Percentiles rank a stretch among this genome's conserved stretches.
phyloP scores from a whole-genome alignment of 2,329 filamentous ascomycete species.

The Scedosporium aurantiacum region DNA sequence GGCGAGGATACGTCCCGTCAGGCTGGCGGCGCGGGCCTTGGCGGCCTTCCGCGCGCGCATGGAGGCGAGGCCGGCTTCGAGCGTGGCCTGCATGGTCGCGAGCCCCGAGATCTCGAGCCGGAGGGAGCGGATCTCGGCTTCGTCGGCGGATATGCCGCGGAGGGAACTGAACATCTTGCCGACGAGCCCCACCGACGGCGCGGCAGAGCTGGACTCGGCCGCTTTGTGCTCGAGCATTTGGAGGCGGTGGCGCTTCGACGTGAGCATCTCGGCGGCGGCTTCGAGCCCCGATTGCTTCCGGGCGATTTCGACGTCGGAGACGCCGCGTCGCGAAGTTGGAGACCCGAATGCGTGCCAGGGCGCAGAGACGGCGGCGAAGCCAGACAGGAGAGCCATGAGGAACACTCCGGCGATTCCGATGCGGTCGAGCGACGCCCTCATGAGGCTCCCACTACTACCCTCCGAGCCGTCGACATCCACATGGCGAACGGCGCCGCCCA shows the following conservation, averaged over 20 bases:
- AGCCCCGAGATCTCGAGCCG: slow-evolving; percentile 69
- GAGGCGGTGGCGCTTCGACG: slow-evolving; percentile 62
- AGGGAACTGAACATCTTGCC: slow-evolving; percentile 64
- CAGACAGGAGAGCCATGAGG: slow-evolving; percentile 77
- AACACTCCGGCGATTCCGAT: slow-evolving; percentile 79
- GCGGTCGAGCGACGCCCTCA: slow-evolving; percentile 49
- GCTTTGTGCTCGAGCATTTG: slow-evolving; percentile 57
- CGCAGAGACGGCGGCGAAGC: slow-evolving; percentile 78
- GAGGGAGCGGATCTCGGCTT: slow-evolving; percentile 48
- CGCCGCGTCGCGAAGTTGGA: slow-evolving; percentile 31
- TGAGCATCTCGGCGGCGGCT: slow-evolving; percentile 68
- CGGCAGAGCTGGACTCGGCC: slow-evolving; percentile 26
- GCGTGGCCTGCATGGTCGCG: slow-evolving; percentile 62
- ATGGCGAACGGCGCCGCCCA: slow-evolving; percentile 40
- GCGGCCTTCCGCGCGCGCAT: slow-evolving; percentile 53
- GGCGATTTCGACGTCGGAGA: slow-evolving; percentile 63
- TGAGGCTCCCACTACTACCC: slow-evolving; percentile 13
- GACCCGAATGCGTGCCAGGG: slow-evolving; percentile 70
- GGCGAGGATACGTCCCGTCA: slow-evolving; percentile 52
- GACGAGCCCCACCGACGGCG: slow-evolving; percentile 44
- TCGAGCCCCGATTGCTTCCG: slow-evolving; percentile 71
- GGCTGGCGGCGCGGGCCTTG: slow-evolving; percentile 56
- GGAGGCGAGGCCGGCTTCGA: slow-evolving; percentile 43
- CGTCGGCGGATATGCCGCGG: slow-evolving; percentile 50
- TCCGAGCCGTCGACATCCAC: background rate